Conservation (phyloP, 148 eudicot species). For the Chenopodium formosanum region DNA sequence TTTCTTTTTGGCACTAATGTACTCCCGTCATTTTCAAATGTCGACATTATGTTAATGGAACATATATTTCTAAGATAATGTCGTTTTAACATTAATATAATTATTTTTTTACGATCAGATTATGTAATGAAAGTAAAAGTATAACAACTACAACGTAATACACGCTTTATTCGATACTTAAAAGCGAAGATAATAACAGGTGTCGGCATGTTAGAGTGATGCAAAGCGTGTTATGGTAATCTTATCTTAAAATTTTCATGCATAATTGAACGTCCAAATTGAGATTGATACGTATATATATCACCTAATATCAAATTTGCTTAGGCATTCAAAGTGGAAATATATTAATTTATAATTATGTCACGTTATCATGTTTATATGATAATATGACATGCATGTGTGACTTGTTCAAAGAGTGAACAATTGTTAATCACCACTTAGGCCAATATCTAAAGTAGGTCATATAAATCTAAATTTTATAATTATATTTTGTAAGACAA, state of each 20-base stretch:
- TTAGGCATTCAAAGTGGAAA: slow-evolving; percentile 5
- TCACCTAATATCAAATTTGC: background rate
- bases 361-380: background rate
- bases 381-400: no score
- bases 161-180: background rate
- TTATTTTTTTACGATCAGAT: background rate
- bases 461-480: no score
- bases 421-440: no score
- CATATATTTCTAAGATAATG: slow-evolving; percentile 4
- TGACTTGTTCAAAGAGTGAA: no score
- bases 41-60: slow-evolving; percentile 16
- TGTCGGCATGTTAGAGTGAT: background rate
- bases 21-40: slow-evolving; percentile 25
- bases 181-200: background rate
- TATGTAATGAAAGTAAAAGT: background rate
- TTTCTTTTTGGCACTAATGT: slow-evolving; percentile 13
- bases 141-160: slow-evolving; percentile 15
- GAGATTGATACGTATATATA: background rate
- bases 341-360: background rate
- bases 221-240: slow-evolving; percentile 9
- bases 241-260: slow-evolving; percentile 7
- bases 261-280: slow-evolving; percentile 7
- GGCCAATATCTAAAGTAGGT: no score
- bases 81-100: background rate
- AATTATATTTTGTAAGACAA: no score